These are phyloP conservation scores for Anaeramoeba ignava DNA, from an alignment of 78 protist genomes.

Conservation along the genomic window DNA sequence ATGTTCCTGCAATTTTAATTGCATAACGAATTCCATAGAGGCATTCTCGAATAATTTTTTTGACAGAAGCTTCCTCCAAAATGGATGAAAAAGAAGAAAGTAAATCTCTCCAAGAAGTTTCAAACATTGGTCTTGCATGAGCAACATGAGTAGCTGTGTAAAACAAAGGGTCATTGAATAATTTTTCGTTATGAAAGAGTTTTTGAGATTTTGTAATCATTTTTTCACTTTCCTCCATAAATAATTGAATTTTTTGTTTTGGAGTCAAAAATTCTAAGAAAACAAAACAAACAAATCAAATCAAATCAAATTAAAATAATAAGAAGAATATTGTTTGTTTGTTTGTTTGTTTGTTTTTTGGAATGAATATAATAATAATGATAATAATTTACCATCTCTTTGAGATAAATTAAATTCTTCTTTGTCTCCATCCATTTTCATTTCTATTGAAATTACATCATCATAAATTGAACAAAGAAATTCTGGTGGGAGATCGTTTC, in stretches of 20 bases:
- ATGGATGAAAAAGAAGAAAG: slow-evolving; percentile 51
- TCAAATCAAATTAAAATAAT: too few species aligned
- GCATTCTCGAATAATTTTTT: neutral
- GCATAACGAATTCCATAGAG: slow-evolving; percentile 22
- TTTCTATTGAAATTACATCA: neutral
- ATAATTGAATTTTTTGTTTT: neutral
- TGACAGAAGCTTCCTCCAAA: slow-evolving; percentile 20
- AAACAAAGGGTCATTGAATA: too few species aligned
- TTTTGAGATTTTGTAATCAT: neutral
- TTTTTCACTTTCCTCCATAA: neutral
- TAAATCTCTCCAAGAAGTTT: slow-evolving; percentile 47
- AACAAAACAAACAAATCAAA: too few species aligned
- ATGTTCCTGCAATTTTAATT: slow-evolving; percentile 45
- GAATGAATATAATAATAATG: too few species aligned
- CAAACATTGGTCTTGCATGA: slow-evolving; percentile 10
- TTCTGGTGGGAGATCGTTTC: neutral
- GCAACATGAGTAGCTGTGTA: neutral
- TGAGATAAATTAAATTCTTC: too few species aligned
- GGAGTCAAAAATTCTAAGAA: neutral
- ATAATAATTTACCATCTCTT: too few species aligned
- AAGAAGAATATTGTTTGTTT: too few species aligned
- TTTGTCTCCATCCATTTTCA: neutral
- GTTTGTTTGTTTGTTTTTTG: too few species aligned
- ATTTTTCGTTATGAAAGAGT: neutral
- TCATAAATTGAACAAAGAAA: neutral